Evolutionary conservation across 2,329 filamentous ascomycete species (phyloP), one percentile per base, ranked within the genome.

Genomic region (Talaromyces islandicus): DNA sequence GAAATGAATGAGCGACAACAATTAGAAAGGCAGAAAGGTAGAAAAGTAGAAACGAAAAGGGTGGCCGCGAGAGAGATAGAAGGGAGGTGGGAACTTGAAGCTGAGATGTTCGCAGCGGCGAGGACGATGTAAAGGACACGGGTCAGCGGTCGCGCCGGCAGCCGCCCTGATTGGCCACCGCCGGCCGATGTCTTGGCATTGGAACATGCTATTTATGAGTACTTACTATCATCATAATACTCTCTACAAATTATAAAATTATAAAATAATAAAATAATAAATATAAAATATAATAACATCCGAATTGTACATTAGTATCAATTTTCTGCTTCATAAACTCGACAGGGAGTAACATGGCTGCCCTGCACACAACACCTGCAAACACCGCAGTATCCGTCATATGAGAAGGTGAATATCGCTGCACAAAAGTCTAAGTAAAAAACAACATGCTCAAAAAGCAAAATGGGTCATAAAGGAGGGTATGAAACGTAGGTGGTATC

Each of bases 401-500:
- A 43, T 38, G 43, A 25, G 10, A 50, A 50, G 43, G 4, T 21
- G 24, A 52, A n/a, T 52, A 17, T 52, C 48, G 27, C 48, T 52
- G 48, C 21, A n/a, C n/a, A n/a, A 52, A 52, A 17, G 27, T 52
- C 48, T 52, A 52, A 25, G 6, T 29, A 52, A 35, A 17, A 35
- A 14, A 32, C 2, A 43, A 43, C 24, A 29, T 52, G 48, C 48
- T 52, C n/a, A 12, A 52, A 52, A 3, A 52, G 19, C 29, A 55
- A 27, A 29, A 6, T 54, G 57, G 59, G 59, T 56, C 57, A 57
- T 60, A 60, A 60, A 46, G 32, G 52, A 46, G 50, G 53, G 52
- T 59, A 52, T 52, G 48, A 52, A 35, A 52, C 48, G 21, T 27
- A 27, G 17, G 52, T 60, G 59, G 59, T 60, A 60, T 60, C 59